Base-by-base conservation (phyloP, 106 monocot species). In the Allium fistulosum region DNA sequence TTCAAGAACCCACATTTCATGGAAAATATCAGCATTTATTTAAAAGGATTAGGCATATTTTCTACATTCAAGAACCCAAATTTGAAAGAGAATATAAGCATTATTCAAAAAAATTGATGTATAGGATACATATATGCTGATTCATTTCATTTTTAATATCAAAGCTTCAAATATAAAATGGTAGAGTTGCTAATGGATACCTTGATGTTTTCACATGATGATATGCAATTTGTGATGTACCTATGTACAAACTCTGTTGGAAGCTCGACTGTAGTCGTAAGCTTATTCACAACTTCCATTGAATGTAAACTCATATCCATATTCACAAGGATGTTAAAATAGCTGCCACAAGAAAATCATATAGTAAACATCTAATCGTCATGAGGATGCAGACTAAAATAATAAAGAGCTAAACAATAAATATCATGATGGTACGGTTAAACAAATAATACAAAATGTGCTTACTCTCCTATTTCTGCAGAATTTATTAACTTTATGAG, bases 241-340 rank as follows among this genome's bases (percentile, higher is more conserved):
- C 79, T 81, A 73, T 88, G 85, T 9, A 93, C 81, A 69, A 88
- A 88, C 63, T 92, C 97, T 37, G 84, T 81, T 11, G 97, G 97
- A 58, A 99, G 77, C 51, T 89, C 84, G 51, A 99, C 92, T 48
- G 89, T 84, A 45, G 92, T 87, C 47, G 97, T 92, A 26, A 99
- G 89, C 81, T 89, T 86, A 74, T 92, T 92, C 37, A 99, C 97
- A 74, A 99, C 97, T 75, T 99, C 92, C 92, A 99, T 99, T 4
- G 97, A 99, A 69, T 89, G 97, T 47, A 92, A 74, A 68, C 92
- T 92, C 92, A 92, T 90, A 16, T 99, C 97, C 97, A 99, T 99
- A 66, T 81, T 87, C 53, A 99, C 97, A 58, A 99, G 89, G 73
- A 87, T 79, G 10, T 78, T 78, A 69, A 99, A 92, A 68, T 87